Conservation (phyloP, 768 basidiomycete genomes). For the Boletus subcaerulescens region DNA sequence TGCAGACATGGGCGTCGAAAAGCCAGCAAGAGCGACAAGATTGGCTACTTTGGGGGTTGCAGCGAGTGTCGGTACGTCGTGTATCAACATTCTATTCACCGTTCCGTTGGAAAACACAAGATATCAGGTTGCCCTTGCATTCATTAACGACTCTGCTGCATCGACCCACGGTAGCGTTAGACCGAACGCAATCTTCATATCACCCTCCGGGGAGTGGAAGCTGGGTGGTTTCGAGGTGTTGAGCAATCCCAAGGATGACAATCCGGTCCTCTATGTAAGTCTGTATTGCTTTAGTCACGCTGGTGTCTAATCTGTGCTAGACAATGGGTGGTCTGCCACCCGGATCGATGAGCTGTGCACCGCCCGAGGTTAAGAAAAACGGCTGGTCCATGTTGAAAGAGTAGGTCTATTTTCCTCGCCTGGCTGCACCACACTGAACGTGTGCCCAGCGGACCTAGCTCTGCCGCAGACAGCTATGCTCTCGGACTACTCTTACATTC, state of each 20-base stretch:
- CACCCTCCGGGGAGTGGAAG: conserved; percentile 95
- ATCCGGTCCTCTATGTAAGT: conserved; percentile 77
- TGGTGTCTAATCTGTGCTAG: conserved; percentile 37
- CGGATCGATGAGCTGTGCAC: conserved; percentile 56
- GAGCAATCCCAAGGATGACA: conserved; percentile 78
- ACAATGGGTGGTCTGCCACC: conserved; percentile 64
- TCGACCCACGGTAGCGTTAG: conserved; percentile 84
- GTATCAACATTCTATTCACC: background rate
- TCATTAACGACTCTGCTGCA: conserved; percentile 79
- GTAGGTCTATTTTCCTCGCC: conserved; percentile 40
- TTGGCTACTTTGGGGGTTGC: conserved; percentile 92
- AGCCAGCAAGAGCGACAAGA: conserved; percentile 70
- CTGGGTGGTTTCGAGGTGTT: conserved; percentile 92
- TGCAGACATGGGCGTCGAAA: conserved; percentile 63
- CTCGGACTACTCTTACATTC: conserved; percentile 83
- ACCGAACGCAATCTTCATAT: conserved; percentile 80
- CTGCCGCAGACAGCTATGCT: conserved; percentile 81
- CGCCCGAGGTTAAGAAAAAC: conserved; percentile 85
- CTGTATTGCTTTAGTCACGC: background rate
- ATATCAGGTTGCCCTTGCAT: conserved; percentile 77
- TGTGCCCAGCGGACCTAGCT: conserved; percentile 42
- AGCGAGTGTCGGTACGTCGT: conserved; percentile 72
- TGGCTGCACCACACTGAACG: background rate
- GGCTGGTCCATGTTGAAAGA: conserved; percentile 85
- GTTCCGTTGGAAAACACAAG: background rate